Percentiles rank a stretch among this genome's conserved stretches.
phyloP scores from a whole-genome alignment of 2,329 filamentous ascomycete species.

The Fusarium oligoseptatum region DNA sequence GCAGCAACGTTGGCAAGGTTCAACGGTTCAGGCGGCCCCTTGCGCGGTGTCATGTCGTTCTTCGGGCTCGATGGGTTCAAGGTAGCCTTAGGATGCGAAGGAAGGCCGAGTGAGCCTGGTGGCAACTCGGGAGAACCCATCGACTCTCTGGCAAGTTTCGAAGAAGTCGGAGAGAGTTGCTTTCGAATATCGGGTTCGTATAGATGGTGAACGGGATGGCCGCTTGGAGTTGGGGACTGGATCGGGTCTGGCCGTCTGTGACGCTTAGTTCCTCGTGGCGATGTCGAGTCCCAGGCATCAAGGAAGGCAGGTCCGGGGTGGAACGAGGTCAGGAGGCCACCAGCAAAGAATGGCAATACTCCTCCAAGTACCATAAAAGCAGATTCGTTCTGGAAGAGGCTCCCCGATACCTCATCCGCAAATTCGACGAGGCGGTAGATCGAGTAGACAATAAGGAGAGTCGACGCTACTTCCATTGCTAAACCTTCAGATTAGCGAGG shows the following conservation, averaged over 20 bases:
- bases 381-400: constrained; percentile 55
- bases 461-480: constrained; percentile 55
- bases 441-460: constrained; percentile 57
- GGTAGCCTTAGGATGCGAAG: constrained; percentile 45
- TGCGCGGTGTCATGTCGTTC: constrained; percentile 22
- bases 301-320: constrained; percentile 58
- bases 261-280: constrained; percentile 45
- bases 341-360: constrained; percentile 54
- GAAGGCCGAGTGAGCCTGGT: constrained; percentile 48
- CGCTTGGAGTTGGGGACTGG: constrained; percentile 34
- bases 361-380: constrained; percentile 57
- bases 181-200: constrained; percentile 53
- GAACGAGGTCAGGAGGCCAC: constrained; percentile 52
- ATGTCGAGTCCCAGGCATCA: constrained; percentile 56
- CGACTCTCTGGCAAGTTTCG: constrained; percentile 31
- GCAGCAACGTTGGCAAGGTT: constrained; percentile 25
- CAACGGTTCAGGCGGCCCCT: constrained; percentile 33
- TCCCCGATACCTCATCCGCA: constrained; percentile 50
- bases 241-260: constrained; percentile 36
- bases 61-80: constrained; percentile 26
- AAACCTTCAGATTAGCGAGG: constrained; percentile 15
- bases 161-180: constrained; percentile 47
- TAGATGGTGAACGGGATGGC: constrained; percentile 47
- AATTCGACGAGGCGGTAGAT: constrained; percentile 58
- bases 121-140: constrained; percentile 38